phyloP scores from a whole-genome alignment of 768 basidiomycete genomes.

The Leccinum disarticulatum region DNA sequence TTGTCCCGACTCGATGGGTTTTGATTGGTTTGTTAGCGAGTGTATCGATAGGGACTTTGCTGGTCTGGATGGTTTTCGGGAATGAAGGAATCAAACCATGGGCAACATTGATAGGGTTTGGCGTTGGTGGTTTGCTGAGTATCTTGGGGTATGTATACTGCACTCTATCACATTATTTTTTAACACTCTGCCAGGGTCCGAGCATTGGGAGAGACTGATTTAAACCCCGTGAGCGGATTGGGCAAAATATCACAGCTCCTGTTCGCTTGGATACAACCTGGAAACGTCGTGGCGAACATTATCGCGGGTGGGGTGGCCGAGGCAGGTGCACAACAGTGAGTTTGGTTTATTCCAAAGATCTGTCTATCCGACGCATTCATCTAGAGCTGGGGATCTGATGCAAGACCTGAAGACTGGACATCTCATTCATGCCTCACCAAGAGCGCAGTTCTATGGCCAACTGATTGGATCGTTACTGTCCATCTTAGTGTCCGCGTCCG shows the following conservation, averaged over 20 bases:
- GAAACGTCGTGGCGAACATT: conserved; percentile 96
- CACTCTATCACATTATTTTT: neutral
- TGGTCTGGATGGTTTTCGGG: conserved; percentile 91
- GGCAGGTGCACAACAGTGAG: conserved; percentile 90
- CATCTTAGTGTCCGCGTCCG: conserved; percentile 85
- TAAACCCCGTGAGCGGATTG: conserved; percentile 89
- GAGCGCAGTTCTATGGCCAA: conserved; percentile 93
- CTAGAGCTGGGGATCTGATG: conserved; percentile 94
- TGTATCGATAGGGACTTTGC: conserved; percentile 63
- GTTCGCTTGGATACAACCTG: conserved; percentile 92
- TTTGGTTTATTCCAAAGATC: neutral
- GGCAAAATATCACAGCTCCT: conserved; percentile 94
- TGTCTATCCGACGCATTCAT: conserved; percentile 3
- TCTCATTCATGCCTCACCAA: conserved; percentile 85
- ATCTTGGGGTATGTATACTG: conserved; percentile 70
- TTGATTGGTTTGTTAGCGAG: conserved; percentile 61
- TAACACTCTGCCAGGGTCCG: conserved; percentile 60
- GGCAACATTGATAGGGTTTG: conserved; percentile 86
- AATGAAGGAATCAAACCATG: conserved; percentile 90
- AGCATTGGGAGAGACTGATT: conserved; percentile 92
- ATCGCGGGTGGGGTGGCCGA: conserved; percentile 97
- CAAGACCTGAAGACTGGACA: conserved; percentile 98
- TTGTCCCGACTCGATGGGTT: conserved; percentile 84
- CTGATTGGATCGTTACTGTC: conserved; percentile 87
- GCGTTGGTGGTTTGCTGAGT: conserved; percentile 80